Base-by-base conservation (phyloP, 2,329 filamentous ascomycete species). In the Pseudonectria buxi region DNA sequence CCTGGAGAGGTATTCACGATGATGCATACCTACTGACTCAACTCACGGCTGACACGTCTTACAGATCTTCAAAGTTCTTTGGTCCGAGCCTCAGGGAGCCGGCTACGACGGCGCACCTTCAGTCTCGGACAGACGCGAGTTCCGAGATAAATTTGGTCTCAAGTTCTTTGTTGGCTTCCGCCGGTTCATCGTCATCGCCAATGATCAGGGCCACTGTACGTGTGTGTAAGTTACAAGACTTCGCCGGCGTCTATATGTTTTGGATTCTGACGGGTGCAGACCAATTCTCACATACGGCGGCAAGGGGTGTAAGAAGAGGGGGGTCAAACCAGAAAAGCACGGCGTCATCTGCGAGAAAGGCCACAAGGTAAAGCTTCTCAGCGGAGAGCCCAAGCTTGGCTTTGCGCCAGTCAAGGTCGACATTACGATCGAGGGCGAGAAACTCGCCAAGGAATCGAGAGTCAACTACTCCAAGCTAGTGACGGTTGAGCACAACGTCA, bases 401-500 rank as follows among this genome's bases (percentile, higher is more conserved):
- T 74, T 71, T 32, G 24, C 46, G 0, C 64, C 73, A 0, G 62
- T 76, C 25, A 56, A 56, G 18, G 60, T 74, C 28, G 52, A 61
- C 1, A 63, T 76, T 14, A 58, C 53, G 14, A 55, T 61, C 4
- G 53, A 59, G 11, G 61, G 59, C 24, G 71, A 77, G 40, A 64
- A 55, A 35, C 59, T 78, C 6, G 59, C 61, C 10, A 60, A 45
- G 22, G 66, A 71, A 41, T 78, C 74, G 10, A 67, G 74, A 5
- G 64, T 76, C 44, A 76, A 78, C 54, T 78, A 77, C 51, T 68
- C 71, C 5, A 77, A 77, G 43, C 57, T 72, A 6, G 62, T 67
- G 18, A 74, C 71, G 3, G 61, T 78, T 16, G 72, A 77, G 51
- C 74, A 78, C 55, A 78, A 78, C 46, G 58, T 69, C 45, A 67